A percentile compares a stretch with the other conserved stretches of the same genome.
Conservation (phyloP, 257 asterid species). For the Craterostigma plantagineum region DNA sequence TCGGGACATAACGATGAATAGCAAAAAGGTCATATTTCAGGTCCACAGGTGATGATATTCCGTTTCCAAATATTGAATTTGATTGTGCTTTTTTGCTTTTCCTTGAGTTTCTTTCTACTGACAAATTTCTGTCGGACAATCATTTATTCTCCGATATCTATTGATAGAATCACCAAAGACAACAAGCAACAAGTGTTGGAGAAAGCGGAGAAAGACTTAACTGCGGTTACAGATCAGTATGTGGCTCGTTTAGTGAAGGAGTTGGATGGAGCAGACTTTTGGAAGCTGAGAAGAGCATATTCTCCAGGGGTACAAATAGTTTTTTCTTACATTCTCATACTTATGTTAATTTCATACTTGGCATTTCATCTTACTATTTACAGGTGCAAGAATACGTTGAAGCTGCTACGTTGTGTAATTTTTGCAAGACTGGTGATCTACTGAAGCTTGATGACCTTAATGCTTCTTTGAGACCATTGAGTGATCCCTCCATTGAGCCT, state of each 20-base stretch:
- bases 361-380: slow-evolving; percentile 9
- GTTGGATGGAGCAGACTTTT: slow-evolving; percentile 76
- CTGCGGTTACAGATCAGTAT: slow-evolving; percentile 49
- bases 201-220: slow-evolving; percentile 72
- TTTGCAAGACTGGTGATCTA: slow-evolving; percentile 71
- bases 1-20: slow-evolving; percentile 79
- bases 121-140: too few relatives aligned
- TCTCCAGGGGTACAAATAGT: slow-evolving; percentile 65
- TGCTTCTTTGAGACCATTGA: slow-evolving; percentile 37
- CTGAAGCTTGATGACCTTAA: slow-evolving; percentile 68
- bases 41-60: slow-evolving; percentile 73
- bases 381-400: slow-evolving; percentile 93
- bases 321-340: slow-evolving; percentile 4
- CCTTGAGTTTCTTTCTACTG: neutral
- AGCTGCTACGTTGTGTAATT: slow-evolving; percentile 77
- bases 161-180: slow-evolving; percentile 50
- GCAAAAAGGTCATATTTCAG: slow-evolving; percentile 92
- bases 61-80: slow-evolving; percentile 1
- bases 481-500: slow-evolving; percentile 73
- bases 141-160: slow-evolving; percentile 3
- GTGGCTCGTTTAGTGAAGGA: slow-evolving; percentile 60
- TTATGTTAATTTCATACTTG: slow-evolving; percentile 6
- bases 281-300: slow-evolving; percentile 92
- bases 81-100: neutral
- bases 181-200: slow-evolving; percentile 63